A percentile compares a stretch with the other conserved stretches of the same genome.
phyloP scores from a whole-genome alignment of 2,329 filamentous ascomycete species.

The Uncinocarpus reesii region DNA sequence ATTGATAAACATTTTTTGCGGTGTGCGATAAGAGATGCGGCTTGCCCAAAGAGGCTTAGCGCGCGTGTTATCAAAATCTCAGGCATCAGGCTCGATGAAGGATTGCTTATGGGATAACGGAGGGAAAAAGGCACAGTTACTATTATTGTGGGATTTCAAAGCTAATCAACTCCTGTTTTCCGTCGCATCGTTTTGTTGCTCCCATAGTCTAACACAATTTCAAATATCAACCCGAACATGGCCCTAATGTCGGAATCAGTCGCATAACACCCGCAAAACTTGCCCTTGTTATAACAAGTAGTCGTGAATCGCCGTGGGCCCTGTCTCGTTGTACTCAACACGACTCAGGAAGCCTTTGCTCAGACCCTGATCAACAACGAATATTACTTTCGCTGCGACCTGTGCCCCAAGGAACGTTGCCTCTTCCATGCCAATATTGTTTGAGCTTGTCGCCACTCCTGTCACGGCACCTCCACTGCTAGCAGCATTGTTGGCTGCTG shows the following conservation, averaged over 20 bases:
- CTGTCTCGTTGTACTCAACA: conserved; percentile 57
- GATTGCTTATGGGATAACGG: too few relatives aligned
- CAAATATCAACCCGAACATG: neutral
- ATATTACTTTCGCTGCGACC: conserved; percentile 67
- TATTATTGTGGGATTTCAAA: too few relatives aligned
- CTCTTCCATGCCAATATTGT: conserved; percentile 58
- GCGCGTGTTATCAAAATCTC: conserved; percentile 1
- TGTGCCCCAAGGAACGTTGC: conserved; percentile 78
- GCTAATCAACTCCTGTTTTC: conserved; percentile 1
- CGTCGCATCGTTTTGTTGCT: conserved; percentile 4
- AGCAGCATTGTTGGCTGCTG: conserved; percentile 5
- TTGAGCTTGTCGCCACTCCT: conserved; percentile 18
- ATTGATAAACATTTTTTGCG: conserved; percentile 10
- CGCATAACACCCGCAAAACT: neutral
- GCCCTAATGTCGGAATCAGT: neutral
- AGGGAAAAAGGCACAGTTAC: too few relatives aligned
- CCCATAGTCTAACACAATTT: neutral
- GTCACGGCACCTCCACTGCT: conserved; percentile 35
- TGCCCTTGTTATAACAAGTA: conserved; percentile 35
- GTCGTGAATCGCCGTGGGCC: conserved; percentile 55
- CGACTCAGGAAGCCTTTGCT: conserved; percentile 61
- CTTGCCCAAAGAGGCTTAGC: conserved; percentile 9
- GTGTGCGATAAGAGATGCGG: conserved; percentile 11
- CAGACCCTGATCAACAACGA: conserved; percentile 56
- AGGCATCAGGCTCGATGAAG: neutral